Conservation (phyloP, 768 basidiomycete species). For the Coprinopsis sp. region DNA sequence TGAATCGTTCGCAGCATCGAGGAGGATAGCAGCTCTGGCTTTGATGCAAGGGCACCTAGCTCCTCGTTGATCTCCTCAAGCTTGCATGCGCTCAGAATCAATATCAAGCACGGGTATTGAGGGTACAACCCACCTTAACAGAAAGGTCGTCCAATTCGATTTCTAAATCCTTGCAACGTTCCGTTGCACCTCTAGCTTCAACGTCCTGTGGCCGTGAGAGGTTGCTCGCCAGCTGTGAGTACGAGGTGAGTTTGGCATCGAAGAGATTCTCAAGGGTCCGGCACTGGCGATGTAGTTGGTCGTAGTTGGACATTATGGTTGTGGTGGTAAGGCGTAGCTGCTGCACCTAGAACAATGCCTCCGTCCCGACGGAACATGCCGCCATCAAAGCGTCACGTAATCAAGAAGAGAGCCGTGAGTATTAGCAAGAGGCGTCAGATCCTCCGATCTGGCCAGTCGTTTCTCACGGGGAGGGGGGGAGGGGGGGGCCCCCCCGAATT, state of each 20-base stretch:
- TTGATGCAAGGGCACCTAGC: conserved; percentile 60
- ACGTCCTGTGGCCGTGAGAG: conserved; percentile 57
- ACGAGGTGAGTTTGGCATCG: conserved; percentile 86
- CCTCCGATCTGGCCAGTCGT: no score
- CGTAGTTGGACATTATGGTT: conserved; percentile 68
- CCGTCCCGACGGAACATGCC: no score
- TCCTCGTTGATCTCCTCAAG: conserved; percentile 85
- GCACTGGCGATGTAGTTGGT: conserved; percentile 86
- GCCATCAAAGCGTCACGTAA: no score
- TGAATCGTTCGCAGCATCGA: conserved; percentile 88
- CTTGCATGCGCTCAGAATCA: conserved; percentile 33
- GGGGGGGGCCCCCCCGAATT: no score
- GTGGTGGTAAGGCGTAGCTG: conserved; percentile 1
- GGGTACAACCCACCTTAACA: conserved; percentile 56
- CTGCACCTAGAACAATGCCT: no score
- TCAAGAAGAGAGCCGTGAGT: no score
- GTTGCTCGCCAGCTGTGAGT: conserved; percentile 77
- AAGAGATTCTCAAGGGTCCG: conserved; percentile 91
- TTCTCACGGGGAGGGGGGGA: no score
- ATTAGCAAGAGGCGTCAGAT: no score
- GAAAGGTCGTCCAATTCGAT: conserved; percentile 81
- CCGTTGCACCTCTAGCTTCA: conserved; percentile 64
- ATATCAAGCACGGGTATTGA: neutral
- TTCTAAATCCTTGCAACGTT: conserved; percentile 81
- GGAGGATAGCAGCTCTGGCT: conserved; percentile 68